Conservation (phyloP, 345 rosid species). For the Anacardium occidentale region DNA sequence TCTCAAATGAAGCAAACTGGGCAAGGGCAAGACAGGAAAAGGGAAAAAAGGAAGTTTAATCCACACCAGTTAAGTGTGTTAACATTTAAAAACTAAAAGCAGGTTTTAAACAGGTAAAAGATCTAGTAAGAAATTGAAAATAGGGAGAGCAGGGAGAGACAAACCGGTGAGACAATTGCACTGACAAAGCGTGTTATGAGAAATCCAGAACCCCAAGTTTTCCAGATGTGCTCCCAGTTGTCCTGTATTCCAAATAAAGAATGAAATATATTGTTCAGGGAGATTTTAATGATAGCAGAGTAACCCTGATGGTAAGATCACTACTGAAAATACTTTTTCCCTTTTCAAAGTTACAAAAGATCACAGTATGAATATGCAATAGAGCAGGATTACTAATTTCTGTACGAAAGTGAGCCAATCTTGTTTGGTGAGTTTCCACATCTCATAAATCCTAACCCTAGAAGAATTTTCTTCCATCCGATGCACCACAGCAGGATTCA, state of each 20-base stretch:
- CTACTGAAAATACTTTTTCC: neutral
- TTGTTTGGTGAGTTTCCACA: neutral
- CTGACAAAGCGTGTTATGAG: slow-evolving; percentile 73
- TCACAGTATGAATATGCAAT: neutral
- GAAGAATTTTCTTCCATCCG: neutral
- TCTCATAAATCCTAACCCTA: neutral
- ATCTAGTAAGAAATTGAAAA: neutral
- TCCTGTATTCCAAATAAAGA: slow-evolving; percentile 35
- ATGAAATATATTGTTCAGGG: neutral
- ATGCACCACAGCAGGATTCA: neutral
- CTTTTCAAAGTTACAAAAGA: neutral
- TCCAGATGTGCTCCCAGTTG: slow-evolving; percentile 70
- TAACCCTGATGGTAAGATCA: neutral
- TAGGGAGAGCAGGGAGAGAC: slow-evolving; percentile 7
- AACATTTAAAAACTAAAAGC: neutral
- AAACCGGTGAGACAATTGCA: slow-evolving; percentile 75
- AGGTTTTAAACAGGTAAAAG: neutral
- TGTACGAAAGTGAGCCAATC: neutral
- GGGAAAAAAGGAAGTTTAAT: neutral
- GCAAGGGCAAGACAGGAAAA: neutral
- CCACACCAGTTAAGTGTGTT: neutral
- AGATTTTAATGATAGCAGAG: too few relatives aligned
- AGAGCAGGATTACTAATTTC: neutral
- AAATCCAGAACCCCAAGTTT: slow-evolving; percentile 73
- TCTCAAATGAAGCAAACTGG: slow-evolving; percentile 88